These are phyloP conservation scores for Steccherinum ochraceum DNA, from an alignment of 768 basidiomycete genomes.

Conservation along the genomic window DNA sequence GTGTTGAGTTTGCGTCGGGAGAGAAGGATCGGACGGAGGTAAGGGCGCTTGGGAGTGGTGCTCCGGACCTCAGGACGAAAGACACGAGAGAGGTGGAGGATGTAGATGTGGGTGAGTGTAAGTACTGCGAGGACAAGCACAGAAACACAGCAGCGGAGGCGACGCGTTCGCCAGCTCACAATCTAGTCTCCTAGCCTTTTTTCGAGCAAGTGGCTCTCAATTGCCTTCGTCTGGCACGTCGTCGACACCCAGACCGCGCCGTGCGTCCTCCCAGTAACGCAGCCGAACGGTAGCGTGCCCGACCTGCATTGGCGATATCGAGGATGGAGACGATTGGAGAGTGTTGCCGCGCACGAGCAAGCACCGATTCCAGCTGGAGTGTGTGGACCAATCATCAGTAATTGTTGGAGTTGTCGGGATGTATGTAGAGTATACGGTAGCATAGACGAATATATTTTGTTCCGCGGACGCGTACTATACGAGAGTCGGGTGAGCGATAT, in stretches of 20 bases:
- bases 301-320: slow-evolving; percentile 92
- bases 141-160: too few relatives aligned
- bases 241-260: not conserved
- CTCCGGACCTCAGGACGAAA: not conserved
- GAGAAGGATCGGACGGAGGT: not conserved
- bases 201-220: slow-evolving; percentile 4
- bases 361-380: slow-evolving; percentile 84
- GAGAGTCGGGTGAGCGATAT: too few relatives aligned
- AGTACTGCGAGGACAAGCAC: not conserved
- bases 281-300: slow-evolving; percentile 83
- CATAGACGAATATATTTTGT: too few relatives aligned
- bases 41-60: not conserved
- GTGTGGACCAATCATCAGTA: slow-evolving; percentile 95
- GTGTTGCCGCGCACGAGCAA: slow-evolving; percentile 88
- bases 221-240: not conserved
- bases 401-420: slow-evolving; percentile 84
- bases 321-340: slow-evolving; percentile 88
- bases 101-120: not conserved
- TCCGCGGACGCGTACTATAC: too few relatives aligned
- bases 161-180: not conserved
- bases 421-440: too few relatives aligned
- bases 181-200: not conserved
- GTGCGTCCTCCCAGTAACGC: slow-evolving; percentile 49
- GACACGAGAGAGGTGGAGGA: slow-evolving; percentile 1
- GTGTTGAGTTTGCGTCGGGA: not conserved